Conservation (phyloP, 257 asterid species). For the Lycium barbarum region DNA sequence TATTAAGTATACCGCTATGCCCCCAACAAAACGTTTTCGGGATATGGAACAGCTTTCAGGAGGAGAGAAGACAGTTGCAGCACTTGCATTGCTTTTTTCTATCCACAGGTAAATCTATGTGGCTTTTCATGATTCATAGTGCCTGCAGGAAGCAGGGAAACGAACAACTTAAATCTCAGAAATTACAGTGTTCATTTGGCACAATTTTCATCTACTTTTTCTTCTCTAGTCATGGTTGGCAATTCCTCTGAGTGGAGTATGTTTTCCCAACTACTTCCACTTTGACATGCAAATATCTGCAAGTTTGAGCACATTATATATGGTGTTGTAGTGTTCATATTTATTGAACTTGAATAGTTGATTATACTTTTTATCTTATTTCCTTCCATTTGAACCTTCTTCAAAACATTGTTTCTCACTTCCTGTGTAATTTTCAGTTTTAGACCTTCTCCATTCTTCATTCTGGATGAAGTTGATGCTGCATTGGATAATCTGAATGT, state of each 20-base stretch:
- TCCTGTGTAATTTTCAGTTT: constrained; percentile 61
- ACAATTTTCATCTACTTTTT: neutral
- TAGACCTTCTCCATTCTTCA: constrained; percentile 95
- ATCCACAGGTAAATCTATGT: constrained; percentile 78
- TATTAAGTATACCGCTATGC: constrained; percentile 95
- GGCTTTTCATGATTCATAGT: neutral
- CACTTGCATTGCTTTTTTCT: constrained; percentile 94
- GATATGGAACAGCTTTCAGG: constrained; percentile 84
- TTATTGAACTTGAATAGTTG: neutral
- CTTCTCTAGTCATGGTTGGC: neutral
- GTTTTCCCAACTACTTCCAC: neutral
- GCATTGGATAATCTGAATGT: constrained; percentile 94
- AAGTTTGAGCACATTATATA: neutral
- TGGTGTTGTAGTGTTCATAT: neutral
- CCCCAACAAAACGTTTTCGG: constrained; percentile 79
- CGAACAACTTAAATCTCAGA: neutral
- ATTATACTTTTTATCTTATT: neutral
- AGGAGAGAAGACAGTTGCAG: constrained; percentile 98
- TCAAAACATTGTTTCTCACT: neutral
- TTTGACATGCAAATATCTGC: constrained; percentile 12
- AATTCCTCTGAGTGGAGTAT: too few species aligned
- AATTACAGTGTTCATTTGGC: neutral
- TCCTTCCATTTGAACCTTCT: constrained; percentile 15
- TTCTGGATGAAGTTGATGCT: constrained; percentile 99
- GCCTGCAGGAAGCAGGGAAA: constrained; percentile 4